Conservation (phyloP, 768 basidiomycete species). For the Tephrocybe sp. region DNA sequence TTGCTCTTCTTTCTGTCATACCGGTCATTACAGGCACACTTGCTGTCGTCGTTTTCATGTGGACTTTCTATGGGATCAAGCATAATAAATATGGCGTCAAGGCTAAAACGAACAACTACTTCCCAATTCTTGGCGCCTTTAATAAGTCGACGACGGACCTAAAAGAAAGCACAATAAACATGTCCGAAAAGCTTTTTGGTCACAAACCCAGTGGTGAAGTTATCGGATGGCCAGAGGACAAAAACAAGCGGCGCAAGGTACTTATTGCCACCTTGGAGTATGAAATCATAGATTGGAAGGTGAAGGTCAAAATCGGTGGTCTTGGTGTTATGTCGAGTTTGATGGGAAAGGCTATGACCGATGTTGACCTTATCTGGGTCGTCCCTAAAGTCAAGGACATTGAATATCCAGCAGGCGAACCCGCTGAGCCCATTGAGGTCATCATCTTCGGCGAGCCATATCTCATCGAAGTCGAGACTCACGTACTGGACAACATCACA, state of each 20-base stretch:
- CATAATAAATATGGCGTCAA: constrained; percentile 91
- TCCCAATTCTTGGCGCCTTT: constrained; percentile 77
- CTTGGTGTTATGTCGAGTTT: constrained; percentile 96
- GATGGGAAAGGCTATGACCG: constrained; percentile 98
- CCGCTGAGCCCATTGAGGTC: constrained; percentile 92
- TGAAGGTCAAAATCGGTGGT: constrained; percentile 98
- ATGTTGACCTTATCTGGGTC: constrained; percentile 93
- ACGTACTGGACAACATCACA: constrained; percentile 92
- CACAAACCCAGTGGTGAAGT: constrained; percentile 64
- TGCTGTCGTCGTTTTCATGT: constrained; percentile 88
- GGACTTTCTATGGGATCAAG: constrained; percentile 94
- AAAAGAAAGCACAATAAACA: constrained; percentile 54
- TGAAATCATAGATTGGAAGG: constrained; percentile 95
- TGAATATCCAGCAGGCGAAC: constrained; percentile 89
- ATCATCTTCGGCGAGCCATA: constrained; percentile 96
- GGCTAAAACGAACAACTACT: constrained; percentile 70
- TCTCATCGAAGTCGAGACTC: constrained; percentile 93
- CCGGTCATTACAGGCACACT: constrained; percentile 83
- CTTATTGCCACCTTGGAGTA: constrained; percentile 93
- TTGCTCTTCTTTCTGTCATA: constrained; percentile 74
- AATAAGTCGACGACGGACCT: constrained; percentile 69
- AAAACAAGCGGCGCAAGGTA: constrained; percentile 86
- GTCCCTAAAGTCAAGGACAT: constrained; percentile 93
- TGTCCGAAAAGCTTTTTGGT: constrained; percentile 74
- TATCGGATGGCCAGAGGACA: constrained; percentile 97